These are phyloP conservation scores for Antrodiella citrinella DNA, from an alignment of 768 basidiomycete genomes.

Conservation along the genomic window DNA sequence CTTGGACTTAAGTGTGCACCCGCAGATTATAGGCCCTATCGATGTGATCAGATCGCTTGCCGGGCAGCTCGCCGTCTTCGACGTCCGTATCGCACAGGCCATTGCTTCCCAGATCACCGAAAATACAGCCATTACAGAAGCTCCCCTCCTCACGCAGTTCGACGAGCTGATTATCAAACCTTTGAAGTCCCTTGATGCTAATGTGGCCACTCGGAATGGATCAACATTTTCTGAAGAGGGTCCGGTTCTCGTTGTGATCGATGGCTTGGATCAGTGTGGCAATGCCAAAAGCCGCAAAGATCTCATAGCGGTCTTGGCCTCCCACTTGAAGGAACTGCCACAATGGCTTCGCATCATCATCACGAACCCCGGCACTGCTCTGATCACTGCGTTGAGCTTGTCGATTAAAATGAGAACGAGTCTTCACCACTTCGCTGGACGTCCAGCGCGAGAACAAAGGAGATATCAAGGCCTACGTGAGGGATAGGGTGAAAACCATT, in stretches of 20 bases:
- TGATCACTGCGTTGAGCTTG: background rate
- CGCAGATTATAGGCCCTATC: background rate
- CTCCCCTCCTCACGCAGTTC: conserved; percentile 1
- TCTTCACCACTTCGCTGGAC: background rate
- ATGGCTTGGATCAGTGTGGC: conserved; percentile 12
- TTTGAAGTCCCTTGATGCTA: background rate
- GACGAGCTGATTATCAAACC: conserved; percentile 3
- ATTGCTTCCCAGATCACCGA: background rate
- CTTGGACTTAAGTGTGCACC: background rate
- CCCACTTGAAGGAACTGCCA: background rate
- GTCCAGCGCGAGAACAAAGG: background rate
- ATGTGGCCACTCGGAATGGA: background rate
- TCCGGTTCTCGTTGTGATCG: conserved; percentile 7
- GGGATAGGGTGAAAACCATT: background rate
- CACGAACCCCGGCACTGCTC: background rate
- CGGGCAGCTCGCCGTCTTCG: background rate
- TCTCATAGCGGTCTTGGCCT: background rate
- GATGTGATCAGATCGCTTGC: background rate
- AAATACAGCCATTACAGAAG: background rate
- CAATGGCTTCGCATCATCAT: background rate
- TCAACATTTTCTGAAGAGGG: background rate
- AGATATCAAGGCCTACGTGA: background rate
- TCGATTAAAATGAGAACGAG: background rate
- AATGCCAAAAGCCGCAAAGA: conserved; percentile 10
- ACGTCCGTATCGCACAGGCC: background rate